Base-by-base conservation (phyloP, 2,329 filamentous ascomycete species). In the Calonectria pteridis region DNA sequence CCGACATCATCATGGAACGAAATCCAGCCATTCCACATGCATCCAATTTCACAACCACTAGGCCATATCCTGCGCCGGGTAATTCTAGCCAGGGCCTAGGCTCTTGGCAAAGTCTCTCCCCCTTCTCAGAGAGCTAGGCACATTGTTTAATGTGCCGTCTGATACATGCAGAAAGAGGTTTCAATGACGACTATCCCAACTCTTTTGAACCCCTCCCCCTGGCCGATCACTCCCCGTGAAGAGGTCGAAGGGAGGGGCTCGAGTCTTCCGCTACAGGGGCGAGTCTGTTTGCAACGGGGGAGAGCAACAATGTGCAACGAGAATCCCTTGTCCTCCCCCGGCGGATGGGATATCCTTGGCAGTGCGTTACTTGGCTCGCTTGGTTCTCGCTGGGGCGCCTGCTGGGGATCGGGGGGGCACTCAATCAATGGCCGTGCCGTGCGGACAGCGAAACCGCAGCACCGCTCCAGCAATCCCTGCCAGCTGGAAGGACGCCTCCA, bases 221-320 rank as follows among this genome's bases (percentile, higher is more conserved):
- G 50, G 50, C 26, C 26, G 65, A 70, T 70, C 68, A 35, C 28
- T 70, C 29, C 28, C 58, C 51, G 28, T 9, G 49, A 63, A 46
- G 31, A n/a, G 33, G 49, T 59, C 68, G 64, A 70, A 70, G 49
- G 58, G 49, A 59, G 43, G 43, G 43, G 26, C 43, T 46, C n/a
- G 69, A 68, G 64, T 37, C 53, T 58, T 72, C 46, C 53, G 64
- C 64, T 67, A 46, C 69, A 72, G 69, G 64, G 69, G 40, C 31
- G 20, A 53, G 43, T 65, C 37, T 46, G 59, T 46, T 63, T 69
- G 67, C 58, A 55, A 64, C 67, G 33, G 67, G 58, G 67, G 46
- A 9, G 58, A 9, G 58, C 37, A 28, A 49, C 43, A 58, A 53
- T 63, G 35, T 26, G 33, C 35, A 31, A 63, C 23, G 37, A 37